Conservation (phyloP, 768 basidiomycete genomes). For the Tricholoma bakamatsutake region DNA sequence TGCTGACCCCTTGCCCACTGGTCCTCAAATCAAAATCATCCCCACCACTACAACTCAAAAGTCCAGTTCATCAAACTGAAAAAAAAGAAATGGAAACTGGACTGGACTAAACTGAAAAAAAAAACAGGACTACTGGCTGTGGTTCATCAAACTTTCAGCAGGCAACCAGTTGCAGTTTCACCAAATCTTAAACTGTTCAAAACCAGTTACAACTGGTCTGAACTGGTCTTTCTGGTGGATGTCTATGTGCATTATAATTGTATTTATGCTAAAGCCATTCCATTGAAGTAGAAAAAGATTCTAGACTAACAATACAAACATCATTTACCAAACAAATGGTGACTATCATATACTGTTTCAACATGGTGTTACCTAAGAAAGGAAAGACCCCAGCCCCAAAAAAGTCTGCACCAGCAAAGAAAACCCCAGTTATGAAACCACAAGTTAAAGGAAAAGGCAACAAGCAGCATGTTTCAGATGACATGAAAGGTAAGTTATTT, state of each 20-base stretch:
- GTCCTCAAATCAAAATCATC: no score
- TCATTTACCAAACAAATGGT: background rate
- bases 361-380: background rate
- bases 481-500: no score
- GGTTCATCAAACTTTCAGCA: background rate
- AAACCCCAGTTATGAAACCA: background rate
- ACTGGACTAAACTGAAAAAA: background rate
- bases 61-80: background rate
- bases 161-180: background rate
- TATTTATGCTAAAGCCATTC: background rate
- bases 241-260: background rate
- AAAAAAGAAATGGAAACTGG: background rate
- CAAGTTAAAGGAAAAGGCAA: background rate
- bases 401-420: background rate
- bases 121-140: background rate
- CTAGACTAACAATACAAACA: background rate
- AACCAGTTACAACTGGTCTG: background rate
- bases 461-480: background rate
- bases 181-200: background rate
- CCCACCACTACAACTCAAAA: no score
- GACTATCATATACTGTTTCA: background rate
- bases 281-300: background rate
- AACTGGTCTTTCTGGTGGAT: background rate
- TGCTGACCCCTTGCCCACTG: no score
- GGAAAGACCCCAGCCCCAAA: background rate